Percentiles rank a stretch among this genome's conserved stretches.
phyloP scores from a whole-genome alignment of 2,329 filamentous ascomycete genomes.

The Phyllachora maydis region DNA sequence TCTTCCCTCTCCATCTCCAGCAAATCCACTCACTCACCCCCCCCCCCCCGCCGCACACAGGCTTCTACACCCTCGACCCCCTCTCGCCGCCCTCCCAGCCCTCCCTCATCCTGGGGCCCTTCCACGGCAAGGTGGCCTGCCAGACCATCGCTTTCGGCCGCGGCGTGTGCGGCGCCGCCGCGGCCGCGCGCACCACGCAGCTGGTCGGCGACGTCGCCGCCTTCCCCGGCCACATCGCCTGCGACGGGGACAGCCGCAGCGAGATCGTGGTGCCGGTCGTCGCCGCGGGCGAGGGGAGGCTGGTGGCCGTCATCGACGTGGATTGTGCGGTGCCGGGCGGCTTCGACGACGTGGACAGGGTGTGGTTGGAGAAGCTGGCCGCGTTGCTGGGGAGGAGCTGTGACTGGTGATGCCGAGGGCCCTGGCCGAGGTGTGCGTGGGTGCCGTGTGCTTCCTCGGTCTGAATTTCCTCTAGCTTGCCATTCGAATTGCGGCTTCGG shows the following conservation, averaged over 20 bases:
- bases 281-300: constrained; percentile 5
- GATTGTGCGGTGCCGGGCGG: constrained; percentile 49
- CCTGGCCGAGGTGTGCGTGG: too few species aligned
- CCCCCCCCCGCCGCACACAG: constrained; percentile 14
- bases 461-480: too few species aligned
- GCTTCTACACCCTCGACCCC: constrained; percentile 52
- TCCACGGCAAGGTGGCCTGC: constrained; percentile 64
- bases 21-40: background rate
- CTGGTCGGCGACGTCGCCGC: constrained; percentile 47
- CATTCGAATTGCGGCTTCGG: too few species aligned
- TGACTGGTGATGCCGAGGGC: constrained; percentile 35
- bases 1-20: constrained; percentile 1
- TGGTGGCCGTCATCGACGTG: constrained; percentile 52
- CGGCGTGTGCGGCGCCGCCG: constrained; percentile 59
- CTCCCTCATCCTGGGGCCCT: constrained; percentile 57
- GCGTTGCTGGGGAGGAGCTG: constrained; percentile 35
- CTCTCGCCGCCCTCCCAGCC: constrained; percentile 10
- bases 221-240: constrained; percentile 68
- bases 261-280: constrained; percentile 67
- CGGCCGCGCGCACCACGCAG: constrained; percentile 37
- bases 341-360: constrained; percentile 48
- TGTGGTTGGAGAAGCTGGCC: constrained; percentile 45
- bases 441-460: too few species aligned
- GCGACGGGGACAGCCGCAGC: constrained; percentile 54
- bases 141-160: constrained; percentile 54